Evolutionary conservation across 179 eudicot genomes (phyloP).

Genomic region (Carnegiea gigantea): DNA sequence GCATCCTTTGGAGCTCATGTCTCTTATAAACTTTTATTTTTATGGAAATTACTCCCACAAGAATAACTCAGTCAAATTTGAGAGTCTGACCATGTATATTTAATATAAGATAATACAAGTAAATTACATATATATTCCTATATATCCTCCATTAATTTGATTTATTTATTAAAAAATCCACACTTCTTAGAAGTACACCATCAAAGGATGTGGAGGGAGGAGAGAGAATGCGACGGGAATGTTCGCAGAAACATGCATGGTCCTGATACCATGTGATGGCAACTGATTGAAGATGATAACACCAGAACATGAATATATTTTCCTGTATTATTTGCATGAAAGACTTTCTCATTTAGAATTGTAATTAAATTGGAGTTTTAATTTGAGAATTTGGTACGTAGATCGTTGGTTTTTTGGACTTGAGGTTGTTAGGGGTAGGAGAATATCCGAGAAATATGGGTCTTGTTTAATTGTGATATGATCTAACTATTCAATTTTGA

Average conservation of each 20-base stretch:
- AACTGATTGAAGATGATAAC: neutral
- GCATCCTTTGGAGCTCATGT: too few relatives aligned
- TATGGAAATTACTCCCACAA: too few relatives aligned
- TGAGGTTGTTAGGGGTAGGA: neutral
- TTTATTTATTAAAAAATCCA: too few relatives aligned
- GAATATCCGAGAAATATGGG: constrained; percentile 2
- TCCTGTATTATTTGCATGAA: too few relatives aligned
- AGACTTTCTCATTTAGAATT: too few relatives aligned
- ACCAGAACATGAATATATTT: neutral
- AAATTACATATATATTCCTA: too few relatives aligned
- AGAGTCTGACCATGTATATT: too few relatives aligned
- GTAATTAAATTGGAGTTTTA: too few relatives aligned
- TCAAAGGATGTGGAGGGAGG: neutral
- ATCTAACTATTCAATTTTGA: neutral
- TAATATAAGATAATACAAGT: too few relatives aligned
- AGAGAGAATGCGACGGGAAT: neutral
- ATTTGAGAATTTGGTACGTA: neutral
- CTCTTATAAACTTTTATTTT: too few relatives aligned
- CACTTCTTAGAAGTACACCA: neutral
- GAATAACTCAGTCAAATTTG: too few relatives aligned
- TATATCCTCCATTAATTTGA: too few relatives aligned
- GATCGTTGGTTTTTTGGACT: neutral
- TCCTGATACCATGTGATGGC: constrained; percentile 1
- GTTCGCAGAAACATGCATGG: neutral
- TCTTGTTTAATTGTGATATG: neutral